A percentile compares a stretch with the other conserved stretches of the same genome.
phyloP scores from a whole-genome alignment of 2,329 filamentous ascomycete species.

The Basipetospora chlamydospora region DNA sequence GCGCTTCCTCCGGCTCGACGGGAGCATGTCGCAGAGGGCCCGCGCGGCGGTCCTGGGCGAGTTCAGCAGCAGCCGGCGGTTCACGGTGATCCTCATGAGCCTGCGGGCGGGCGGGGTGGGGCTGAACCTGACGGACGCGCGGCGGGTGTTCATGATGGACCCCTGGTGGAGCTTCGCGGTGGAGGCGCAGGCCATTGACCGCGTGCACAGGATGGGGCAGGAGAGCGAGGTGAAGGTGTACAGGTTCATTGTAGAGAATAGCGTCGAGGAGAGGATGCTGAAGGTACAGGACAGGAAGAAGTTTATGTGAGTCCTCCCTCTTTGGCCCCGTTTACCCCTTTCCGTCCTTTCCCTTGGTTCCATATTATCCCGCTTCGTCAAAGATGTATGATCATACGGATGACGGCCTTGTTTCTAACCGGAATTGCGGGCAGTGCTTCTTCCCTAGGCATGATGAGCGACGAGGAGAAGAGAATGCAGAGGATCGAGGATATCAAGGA shows the following conservation, averaged over 20 bases:
- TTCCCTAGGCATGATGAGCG: constrained; percentile 83
- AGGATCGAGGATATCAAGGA: constrained; percentile 90
- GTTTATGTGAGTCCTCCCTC: constrained; percentile 63
- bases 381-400: neutral
- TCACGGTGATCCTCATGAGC: constrained; percentile 67
- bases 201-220: constrained; percentile 94
- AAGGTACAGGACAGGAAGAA: constrained; percentile 90
- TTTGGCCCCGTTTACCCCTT: too few relatives aligned
- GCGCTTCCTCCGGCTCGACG: constrained; percentile 75
- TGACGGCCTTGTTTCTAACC: constrained; percentile 10
- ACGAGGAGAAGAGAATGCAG: constrained; percentile 83
- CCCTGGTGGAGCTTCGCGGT: constrained; percentile 98
- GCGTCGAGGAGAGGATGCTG: constrained; percentile 92
- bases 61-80: constrained; percentile 46
- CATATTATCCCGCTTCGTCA: neutral
- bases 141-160: constrained; percentile 96
- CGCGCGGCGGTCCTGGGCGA: constrained; percentile 63
- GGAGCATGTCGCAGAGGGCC: constrained; percentile 73
- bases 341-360: constrained; percentile 5
- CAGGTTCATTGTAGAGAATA: constrained; percentile 77
- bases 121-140: constrained; percentile 79
- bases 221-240: constrained; percentile 71
- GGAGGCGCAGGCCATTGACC: constrained; percentile 93
- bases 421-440: constrained; percentile 57
- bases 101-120: constrained; percentile 86